A percentile compares a stretch with the other conserved stretches of the same genome.
Evolutionary conservation across 352 stramenopile genomes (phyloP).

Genomic region (Globisporangium polare): DNA sequence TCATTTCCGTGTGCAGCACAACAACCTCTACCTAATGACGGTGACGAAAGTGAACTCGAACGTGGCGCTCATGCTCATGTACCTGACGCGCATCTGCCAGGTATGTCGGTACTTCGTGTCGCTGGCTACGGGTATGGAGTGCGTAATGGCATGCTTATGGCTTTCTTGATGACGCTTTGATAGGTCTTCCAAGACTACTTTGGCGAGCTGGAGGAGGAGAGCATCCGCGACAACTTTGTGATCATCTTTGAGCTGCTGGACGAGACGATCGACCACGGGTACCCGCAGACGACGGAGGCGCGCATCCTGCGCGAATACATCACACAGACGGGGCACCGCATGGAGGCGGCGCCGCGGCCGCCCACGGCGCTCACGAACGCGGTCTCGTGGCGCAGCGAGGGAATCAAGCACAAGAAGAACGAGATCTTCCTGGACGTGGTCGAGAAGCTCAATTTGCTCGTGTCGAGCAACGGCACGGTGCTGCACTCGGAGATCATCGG

Average conservation of each 20-base stretch:
- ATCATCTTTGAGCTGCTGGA: slow-evolving; percentile 99
- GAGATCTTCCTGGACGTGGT: slow-evolving; percentile 99
- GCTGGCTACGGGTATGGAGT: neutral
- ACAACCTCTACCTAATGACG: slow-evolving; percentile 99
- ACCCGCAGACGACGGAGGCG: slow-evolving; percentile 93
- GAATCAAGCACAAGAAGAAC: slow-evolving; percentile 99
- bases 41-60: slow-evolving; percentile 99
- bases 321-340: slow-evolving; percentile 95
- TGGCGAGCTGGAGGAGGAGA: slow-evolving; percentile 98
- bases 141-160: neutral
- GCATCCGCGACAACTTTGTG: slow-evolving; percentile 99
- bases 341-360: slow-evolving; percentile 91
- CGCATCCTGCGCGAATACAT: slow-evolving; percentile 95
- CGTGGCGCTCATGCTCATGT: slow-evolving; percentile 94
- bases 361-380: slow-evolving; percentile 97
- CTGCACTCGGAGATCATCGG: slow-evolving; percentile 98
- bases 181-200: slow-evolving; percentile 99
- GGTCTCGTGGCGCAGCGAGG: slow-evolving; percentile 98
- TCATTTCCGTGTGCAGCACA: slow-evolving; percentile 70
- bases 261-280: slow-evolving; percentile 99
- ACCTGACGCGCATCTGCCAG: slow-evolving; percentile 88
- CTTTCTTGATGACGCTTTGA: neutral
- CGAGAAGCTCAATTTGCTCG: slow-evolving; percentile 96
- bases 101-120: slow-evolving; percentile 9
- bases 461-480: slow-evolving; percentile 97